Evolutionary conservation across 2,329 filamentous ascomycete species (phyloP), one percentile per base, ranked within the genome.

Genomic region (Monilinia aucupariae): DNA sequence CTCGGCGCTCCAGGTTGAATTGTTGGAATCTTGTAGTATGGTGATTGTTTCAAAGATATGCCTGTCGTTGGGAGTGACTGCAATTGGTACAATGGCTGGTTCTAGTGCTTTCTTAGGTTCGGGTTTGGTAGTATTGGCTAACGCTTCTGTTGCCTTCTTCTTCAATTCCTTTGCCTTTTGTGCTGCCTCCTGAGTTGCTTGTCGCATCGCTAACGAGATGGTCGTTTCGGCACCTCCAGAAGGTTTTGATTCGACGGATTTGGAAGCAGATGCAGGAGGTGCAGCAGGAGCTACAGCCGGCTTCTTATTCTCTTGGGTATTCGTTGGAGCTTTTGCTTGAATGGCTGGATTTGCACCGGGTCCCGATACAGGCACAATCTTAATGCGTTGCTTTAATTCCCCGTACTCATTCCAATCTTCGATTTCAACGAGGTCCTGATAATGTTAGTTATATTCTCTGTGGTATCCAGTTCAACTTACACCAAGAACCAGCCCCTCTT

Each of bases 341-440:
- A 64, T 64, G 12, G 64, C 63, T 30, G 61, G 61, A 30, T 58
- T 58, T 45, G 61, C 55, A 22, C 70, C 64, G 20, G 71, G 65
- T 32, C 66, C 53, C 2, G 51, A 59, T 39, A 52, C 62, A 58
- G 55, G 51, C 13, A 52, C 62, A 41, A 55, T 64, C 53, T 61
- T 66, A n/a, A 58, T 85, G 71, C 93, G 89, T 76, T 93, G 85
- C 76, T 92, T 91, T 66, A 99, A 84, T 78, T 97, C 93, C 76
- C 92, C 92, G 76, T 96, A 97, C 76, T 99, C 94, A 79, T 99
- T 99, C 94, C 93, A 97, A 75, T 99, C 94, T 77, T 99, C 94
- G 67, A 97, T 86, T 76, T 97, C 88, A 67, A 93, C 89, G 56
- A 97, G 82, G 75, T 97, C 94, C 92, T 97, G 68, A 48, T 67